These are phyloP conservation scores for Neofusicoccum parvum DNA, from an alignment of 2,329 filamentous ascomycete genomes.

Conservation along the genomic window DNA sequence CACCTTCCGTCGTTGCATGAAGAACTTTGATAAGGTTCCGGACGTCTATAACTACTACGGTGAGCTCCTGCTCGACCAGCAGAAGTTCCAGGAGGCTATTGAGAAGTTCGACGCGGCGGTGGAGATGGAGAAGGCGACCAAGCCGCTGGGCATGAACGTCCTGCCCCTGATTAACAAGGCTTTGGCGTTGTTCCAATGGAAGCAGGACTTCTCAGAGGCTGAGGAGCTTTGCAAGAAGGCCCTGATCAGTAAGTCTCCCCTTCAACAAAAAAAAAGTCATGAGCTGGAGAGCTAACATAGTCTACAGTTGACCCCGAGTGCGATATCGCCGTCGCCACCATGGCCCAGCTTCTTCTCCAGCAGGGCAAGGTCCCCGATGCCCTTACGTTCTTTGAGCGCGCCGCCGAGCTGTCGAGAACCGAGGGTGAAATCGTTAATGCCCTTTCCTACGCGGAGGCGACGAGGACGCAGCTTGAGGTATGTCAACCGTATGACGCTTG, in stretches of 20 bases:
- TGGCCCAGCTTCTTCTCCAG: constrained; percentile 95
- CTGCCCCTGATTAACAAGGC: constrained; percentile 98
- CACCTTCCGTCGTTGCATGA: constrained; percentile 94
- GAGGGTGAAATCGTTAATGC: constrained; percentile 96
- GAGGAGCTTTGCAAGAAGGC: constrained; percentile 98
- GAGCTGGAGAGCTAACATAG: constrained; percentile 5
- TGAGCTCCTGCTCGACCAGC: constrained; percentile 93
- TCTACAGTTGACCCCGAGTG: constrained; percentile 84
- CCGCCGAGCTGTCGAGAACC: constrained; percentile 89
- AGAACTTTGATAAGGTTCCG: constrained; percentile 95
- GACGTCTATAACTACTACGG: constrained; percentile 99
- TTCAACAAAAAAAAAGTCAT: not conserved
- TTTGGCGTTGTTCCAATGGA: constrained; percentile 95
- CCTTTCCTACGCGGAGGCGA: constrained; percentile 94
- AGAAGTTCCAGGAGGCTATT: constrained; percentile 92
- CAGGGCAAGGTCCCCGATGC: constrained; percentile 97
- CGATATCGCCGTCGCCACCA: constrained; percentile 97
- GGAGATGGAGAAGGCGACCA: constrained; percentile 94
- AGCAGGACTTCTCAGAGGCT: constrained; percentile 91
- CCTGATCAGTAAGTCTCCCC: constrained; percentile 75
- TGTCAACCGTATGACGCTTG: not conserved
- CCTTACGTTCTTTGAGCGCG: constrained; percentile 94
- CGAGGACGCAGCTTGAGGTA: constrained; percentile 83
- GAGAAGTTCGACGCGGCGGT: constrained; percentile 99
- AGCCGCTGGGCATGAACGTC: constrained; percentile 96